A percentile compares a stretch with the other conserved stretches of the same genome.
These are phyloP conservation scores for Ascoidea asiatica DNA, from an alignment of 805 yeast genomes.

Conservation along the genomic window DNA sequence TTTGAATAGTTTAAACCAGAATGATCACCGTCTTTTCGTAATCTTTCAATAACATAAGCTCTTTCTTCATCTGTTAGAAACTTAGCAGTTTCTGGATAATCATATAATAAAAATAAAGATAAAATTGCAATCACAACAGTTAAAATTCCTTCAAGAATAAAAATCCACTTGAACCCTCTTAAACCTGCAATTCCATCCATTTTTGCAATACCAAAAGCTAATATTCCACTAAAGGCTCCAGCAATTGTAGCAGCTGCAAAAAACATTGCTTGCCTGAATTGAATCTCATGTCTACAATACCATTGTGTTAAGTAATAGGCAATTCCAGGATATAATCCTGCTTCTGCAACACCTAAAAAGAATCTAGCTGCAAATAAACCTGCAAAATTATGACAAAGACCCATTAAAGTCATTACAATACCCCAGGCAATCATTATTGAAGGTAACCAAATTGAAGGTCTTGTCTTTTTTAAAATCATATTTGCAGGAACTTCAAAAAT, in stretches of 20 bases:
- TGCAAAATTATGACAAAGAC: constrained; percentile 17
- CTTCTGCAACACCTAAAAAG: constrained; percentile 27
- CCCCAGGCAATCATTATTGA: constrained; percentile 26
- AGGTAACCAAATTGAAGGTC: constrained; percentile 22
- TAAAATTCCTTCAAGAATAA: constrained; percentile 33
- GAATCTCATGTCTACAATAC: constrained; percentile 25
- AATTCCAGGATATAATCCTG: constrained; percentile 30
- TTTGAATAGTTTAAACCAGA: no score
- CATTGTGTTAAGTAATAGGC: constrained; percentile 24
- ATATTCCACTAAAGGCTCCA: constrained; percentile 25
- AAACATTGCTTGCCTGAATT: constrained; percentile 22
- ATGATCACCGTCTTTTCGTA: no score
- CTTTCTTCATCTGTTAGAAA: constrained; percentile 38
- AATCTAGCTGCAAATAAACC: constrained; percentile 20
- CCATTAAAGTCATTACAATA: constrained; percentile 21
- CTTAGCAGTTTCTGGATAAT: constrained; percentile 57
- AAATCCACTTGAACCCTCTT: constrained; percentile 43
- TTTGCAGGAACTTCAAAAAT: constrained; percentile 27
- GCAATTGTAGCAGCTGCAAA: constrained; percentile 22
- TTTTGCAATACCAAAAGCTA: constrained; percentile 20
- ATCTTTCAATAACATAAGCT: constrained; percentile 24
- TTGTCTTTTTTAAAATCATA: constrained; percentile 19
- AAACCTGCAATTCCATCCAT: constrained; percentile 22
- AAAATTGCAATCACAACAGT: constrained; percentile 20
- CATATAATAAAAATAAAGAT: constrained; percentile 38